A percentile compares a stretch with the other conserved stretches of the same genome.
Evolutionary conservation across 331 rosid species (phyloP).

Genomic region (Spiraea crenata): DNA sequence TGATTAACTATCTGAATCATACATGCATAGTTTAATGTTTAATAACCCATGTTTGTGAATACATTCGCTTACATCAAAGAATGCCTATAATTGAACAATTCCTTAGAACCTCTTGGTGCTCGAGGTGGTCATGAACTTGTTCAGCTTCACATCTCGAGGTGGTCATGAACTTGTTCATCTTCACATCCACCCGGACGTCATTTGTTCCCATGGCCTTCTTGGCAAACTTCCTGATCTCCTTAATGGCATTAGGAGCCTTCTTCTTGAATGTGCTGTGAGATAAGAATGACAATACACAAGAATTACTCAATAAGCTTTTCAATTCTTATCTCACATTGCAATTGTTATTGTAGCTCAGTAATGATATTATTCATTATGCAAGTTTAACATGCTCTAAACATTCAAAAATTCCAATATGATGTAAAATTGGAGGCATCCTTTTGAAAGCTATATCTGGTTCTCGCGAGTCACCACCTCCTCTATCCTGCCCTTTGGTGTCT

Average conservation of each 20-base stretch:
- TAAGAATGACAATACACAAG: background rate
- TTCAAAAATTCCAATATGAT: background rate
- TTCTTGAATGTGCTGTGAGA: slow-evolving; percentile 77
- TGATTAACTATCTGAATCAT: too few relatives aligned
- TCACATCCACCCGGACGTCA: slow-evolving; percentile 89
- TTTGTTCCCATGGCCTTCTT: slow-evolving; percentile 83
- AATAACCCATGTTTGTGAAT: too few relatives aligned
- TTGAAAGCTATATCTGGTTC: background rate
- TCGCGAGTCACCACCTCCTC: too few relatives aligned
- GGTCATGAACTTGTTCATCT: slow-evolving; percentile 85
- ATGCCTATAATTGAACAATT: too few relatives aligned
- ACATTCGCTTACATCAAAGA: too few relatives aligned
- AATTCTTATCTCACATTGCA: background rate
- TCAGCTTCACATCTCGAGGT: too few relatives aligned
- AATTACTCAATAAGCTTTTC: background rate
- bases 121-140: too few relatives aligned
- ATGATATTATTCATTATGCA: background rate
- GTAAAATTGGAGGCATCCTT: background rate
- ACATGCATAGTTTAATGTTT: too few relatives aligned
- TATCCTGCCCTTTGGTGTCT: too few relatives aligned
- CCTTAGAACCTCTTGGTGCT: too few relatives aligned
- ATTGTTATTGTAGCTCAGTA: background rate
- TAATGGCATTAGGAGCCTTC: slow-evolving; percentile 88
- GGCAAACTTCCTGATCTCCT: slow-evolving; percentile 86
- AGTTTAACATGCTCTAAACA: background rate